A percentile compares a stretch with the other conserved stretches of the same genome.
These are phyloP conservation scores for Backusella morwellensis DNA, from an alignment of 192 early-diverging fungal species.

Conservation along the genomic window DNA sequence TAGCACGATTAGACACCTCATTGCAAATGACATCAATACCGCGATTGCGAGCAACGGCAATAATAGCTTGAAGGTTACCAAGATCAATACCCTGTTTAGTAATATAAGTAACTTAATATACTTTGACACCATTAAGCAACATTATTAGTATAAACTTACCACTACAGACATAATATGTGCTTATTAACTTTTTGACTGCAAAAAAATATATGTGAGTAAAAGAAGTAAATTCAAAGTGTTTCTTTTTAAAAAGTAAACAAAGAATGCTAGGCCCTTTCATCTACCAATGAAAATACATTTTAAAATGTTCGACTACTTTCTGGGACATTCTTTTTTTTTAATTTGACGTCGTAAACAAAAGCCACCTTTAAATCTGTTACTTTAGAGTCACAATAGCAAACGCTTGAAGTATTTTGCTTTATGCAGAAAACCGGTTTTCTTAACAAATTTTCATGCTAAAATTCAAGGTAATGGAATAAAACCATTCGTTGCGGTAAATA, in stretches of 20 bases:
- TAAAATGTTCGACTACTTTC: background rate
- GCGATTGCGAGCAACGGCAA: conserved; percentile 95
- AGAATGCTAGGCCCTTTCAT: background rate
- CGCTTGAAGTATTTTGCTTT: background rate
- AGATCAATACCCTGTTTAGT: conserved; percentile 82
- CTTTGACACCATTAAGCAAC: background rate
- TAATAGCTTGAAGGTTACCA: conserved; percentile 93
- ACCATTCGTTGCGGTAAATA: conserved; percentile 7
- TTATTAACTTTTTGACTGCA: background rate
- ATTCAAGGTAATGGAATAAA: background rate
- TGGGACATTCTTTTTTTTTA: background rate
- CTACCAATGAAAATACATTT: background rate
- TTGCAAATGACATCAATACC: conserved; percentile 97
- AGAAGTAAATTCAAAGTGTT: background rate
- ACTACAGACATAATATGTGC: background rate
- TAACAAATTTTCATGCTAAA: background rate
- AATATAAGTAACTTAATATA: background rate
- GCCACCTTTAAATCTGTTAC: background rate
- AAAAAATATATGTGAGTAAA: background rate
- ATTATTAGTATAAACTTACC: background rate
- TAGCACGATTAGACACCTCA: conserved; percentile 94
- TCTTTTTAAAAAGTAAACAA: background rate
- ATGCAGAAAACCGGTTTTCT: background rate
- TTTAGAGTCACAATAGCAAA: background rate
- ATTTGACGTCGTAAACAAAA: conserved; percentile 2